A percentile compares a stretch with the other conserved stretches of the same genome.
phyloP scores from a whole-genome alignment of 2,329 filamentous ascomycete genomes.

The Dactylella cylindrospora region DNA sequence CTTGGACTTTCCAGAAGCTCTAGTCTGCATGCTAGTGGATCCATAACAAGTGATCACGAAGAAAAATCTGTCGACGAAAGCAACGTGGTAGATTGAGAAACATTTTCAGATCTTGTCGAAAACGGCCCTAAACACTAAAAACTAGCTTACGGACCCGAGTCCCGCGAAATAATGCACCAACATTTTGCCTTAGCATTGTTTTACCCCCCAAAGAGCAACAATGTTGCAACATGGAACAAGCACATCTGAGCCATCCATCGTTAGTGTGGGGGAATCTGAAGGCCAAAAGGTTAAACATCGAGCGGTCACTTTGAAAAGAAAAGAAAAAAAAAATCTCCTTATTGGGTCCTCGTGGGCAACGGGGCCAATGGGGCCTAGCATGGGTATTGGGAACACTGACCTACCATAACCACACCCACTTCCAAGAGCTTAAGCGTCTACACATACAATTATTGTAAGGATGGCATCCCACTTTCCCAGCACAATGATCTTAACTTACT shows the following conservation, averaged over 20 bases:
- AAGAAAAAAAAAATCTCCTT: slow-evolving; percentile 22
- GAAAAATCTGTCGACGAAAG: slow-evolving; percentile 1
- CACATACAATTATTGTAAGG: too few relatives aligned
- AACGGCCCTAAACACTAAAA: too few relatives aligned
- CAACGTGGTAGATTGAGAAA: slow-evolving; percentile 2
- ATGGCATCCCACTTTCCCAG: too few relatives aligned
- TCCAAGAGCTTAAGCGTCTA: too few relatives aligned
- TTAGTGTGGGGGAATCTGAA: slow-evolving; percentile 41
- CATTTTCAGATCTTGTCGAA: slow-evolving; percentile 12
- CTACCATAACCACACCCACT: too few relatives aligned
- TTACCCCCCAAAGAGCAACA: slow-evolving; percentile 1
- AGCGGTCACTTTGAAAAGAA: slow-evolving; percentile 23
- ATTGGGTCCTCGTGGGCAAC: slow-evolving; percentile 36
- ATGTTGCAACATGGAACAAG: slow-evolving; percentile 2
- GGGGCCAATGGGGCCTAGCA: too few relatives aligned
- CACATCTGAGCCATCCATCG: slow-evolving; percentile 16
- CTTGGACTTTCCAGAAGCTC: slow-evolving; percentile 6
- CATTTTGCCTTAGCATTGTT: too few relatives aligned
- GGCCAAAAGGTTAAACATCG: slow-evolving; percentile 25
- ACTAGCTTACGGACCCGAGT: slow-evolving; percentile 39
- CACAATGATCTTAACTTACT: too few relatives aligned
- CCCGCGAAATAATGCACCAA: slow-evolving; percentile 44
- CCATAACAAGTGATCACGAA: too few relatives aligned
- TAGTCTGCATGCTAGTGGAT: slow-evolving; percentile 5
- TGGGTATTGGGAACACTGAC: too few relatives aligned